Evolutionary conservation across 2,329 filamentous ascomycete genomes (phyloP), one percentile per base, ranked within the genome.

Genomic region (Lachnellula willkommii): DNA sequence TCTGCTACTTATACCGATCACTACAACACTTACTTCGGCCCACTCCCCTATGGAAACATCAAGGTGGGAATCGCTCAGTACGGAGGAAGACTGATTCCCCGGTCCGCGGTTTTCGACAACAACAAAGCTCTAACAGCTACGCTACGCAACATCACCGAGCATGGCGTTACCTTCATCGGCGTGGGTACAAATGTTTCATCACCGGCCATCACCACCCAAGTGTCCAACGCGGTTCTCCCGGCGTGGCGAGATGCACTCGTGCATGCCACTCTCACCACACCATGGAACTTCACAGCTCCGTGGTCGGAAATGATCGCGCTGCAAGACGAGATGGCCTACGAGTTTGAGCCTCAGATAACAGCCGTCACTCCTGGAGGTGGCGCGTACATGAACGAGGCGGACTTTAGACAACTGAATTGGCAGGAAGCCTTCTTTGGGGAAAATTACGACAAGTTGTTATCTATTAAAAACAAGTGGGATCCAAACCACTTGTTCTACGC

Each of bases 391-490:
- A 81, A 79, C 61, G 79, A 83, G 68, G 78, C 74, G 2, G 73
- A 79, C 63, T 75, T 76, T 49, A 67, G 68, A 36, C 70, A 78
- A 63, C 69, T 69, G 0, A 59, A 74, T 40, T 80, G 71, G 65
- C 69, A 78, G 64, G 35, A 71, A 11, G 66, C 62, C 2, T 80
- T 79, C 63, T 81, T 74, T 59, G 79, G 78, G 1, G 53, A 17
- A 1, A 78, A 79, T 56, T 81, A 80, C 55, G 55, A 63, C 1
- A 60, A 59, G 9, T 61, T 81, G 20, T 53, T 72, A 14, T 36
- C 47, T 0, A 70, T 83, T 32, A 84, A 84, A 73, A 63, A 70
- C 36, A 76, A 73, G 63, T 82, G 76, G 60, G 81, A 82, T 60
- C 70, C 75, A 1, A 52, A 69, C 0, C 63, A 66, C 2, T 55